Percentiles rank a stretch among this genome's conserved stretches.
Conservation (phyloP, 2,329 filamentous ascomycete species). For the Microcyclosporella mali region DNA sequence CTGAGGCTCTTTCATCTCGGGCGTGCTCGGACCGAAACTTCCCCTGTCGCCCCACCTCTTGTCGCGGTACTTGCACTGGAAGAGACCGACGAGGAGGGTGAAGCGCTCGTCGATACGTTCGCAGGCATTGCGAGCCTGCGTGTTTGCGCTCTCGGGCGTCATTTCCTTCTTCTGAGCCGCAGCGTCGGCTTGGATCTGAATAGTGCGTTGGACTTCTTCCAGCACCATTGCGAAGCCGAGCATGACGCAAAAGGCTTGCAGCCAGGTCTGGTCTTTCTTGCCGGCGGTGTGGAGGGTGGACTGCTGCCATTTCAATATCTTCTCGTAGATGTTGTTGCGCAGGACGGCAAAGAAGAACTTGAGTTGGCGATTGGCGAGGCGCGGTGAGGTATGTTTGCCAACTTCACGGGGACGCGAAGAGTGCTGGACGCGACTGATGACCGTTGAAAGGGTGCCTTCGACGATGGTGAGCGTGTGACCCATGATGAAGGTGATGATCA, state of each 20-base stretch:
- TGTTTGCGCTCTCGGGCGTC: slow-evolving; percentile 5
- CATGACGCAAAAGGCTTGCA: slow-evolving; percentile 41
- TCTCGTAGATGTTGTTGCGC: slow-evolving; percentile 37
- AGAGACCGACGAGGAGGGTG: slow-evolving; percentile 40
- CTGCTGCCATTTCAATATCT: slow-evolving; percentile 43
- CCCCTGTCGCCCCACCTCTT: slow-evolving; percentile 34
- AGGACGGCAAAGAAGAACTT: slow-evolving; percentile 46
- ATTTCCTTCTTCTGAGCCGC: slow-evolving; percentile 28
- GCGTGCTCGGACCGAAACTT: slow-evolving; percentile 35
- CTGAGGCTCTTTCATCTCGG: slow-evolving; percentile 31
- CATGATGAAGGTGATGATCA: slow-evolving; percentile 46
- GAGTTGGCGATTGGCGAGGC: slow-evolving; percentile 45
- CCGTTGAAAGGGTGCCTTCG: slow-evolving; percentile 33
- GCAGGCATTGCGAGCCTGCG: slow-evolving; percentile 35
- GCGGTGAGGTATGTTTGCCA: slow-evolving; percentile 30
- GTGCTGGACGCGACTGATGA: slow-evolving; percentile 36
- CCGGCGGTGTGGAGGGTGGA: slow-evolving; percentile 39
- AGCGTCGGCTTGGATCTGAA: slow-evolving; percentile 39
- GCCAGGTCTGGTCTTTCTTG: slow-evolving; percentile 41
- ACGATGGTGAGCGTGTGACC: slow-evolving; percentile 42
- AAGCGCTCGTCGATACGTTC: slow-evolving; percentile 41
- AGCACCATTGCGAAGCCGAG: slow-evolving; percentile 44
- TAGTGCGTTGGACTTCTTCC: slow-evolving; percentile 43
- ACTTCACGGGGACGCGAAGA: slow-evolving; percentile 25
- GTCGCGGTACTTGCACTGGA: slow-evolving; percentile 44